Percentiles rank a stretch among this genome's conserved stretches.
Evolutionary conservation across 352 stramenopile genomes (phyloP).

Genomic region (Halophytophthora polymorphica): DNA sequence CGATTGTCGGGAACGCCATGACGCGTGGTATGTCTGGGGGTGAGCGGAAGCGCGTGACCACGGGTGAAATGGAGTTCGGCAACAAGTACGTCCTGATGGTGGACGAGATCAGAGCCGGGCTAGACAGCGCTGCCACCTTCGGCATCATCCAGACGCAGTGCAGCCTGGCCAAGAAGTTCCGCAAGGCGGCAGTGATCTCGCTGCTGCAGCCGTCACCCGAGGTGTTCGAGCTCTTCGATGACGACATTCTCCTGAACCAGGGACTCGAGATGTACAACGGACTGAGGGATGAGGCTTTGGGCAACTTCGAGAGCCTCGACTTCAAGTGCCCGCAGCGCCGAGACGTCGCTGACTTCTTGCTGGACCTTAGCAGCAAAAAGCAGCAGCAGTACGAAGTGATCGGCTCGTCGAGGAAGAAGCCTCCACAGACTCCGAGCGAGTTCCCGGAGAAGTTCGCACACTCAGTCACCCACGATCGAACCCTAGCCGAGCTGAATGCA

Average conservation of each 20-base stretch:
- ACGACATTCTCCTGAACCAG: constrained; percentile 86
- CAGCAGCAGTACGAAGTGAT: constrained; percentile 25
- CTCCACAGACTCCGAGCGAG: constrained; percentile 13
- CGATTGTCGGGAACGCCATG: constrained; percentile 43
- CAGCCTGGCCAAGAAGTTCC: constrained; percentile 27
- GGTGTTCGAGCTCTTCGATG: constrained; percentile 91
- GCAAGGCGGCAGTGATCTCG: constrained; percentile 27
- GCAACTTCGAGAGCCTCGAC: constrained; percentile 37
- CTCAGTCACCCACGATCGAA: constrained; percentile 22
- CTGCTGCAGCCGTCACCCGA: constrained; percentile 84
- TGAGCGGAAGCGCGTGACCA: no score
- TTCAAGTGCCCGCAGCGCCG: constrained; percentile 29
- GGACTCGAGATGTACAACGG: constrained; percentile 79
- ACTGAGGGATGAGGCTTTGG: constrained; percentile 13
- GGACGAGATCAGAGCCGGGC: constrained; percentile 91
- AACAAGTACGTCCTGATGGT: constrained; percentile 59
- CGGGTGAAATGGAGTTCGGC: constrained; percentile 36
- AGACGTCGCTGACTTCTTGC: constrained; percentile 37
- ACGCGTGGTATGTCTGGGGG: constrained; percentile 41
- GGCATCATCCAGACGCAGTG: constrained; percentile 80
- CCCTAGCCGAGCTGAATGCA: neutral
- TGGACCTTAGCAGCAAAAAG: constrained; percentile 33
- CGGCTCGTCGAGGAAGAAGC: constrained; percentile 4
- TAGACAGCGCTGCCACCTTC: constrained; percentile 88
- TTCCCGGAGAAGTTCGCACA: constrained; percentile 34